Conservation (phyloP, 2,329 filamentous ascomycete species). For the Phaeosphaeria sp. region DNA sequence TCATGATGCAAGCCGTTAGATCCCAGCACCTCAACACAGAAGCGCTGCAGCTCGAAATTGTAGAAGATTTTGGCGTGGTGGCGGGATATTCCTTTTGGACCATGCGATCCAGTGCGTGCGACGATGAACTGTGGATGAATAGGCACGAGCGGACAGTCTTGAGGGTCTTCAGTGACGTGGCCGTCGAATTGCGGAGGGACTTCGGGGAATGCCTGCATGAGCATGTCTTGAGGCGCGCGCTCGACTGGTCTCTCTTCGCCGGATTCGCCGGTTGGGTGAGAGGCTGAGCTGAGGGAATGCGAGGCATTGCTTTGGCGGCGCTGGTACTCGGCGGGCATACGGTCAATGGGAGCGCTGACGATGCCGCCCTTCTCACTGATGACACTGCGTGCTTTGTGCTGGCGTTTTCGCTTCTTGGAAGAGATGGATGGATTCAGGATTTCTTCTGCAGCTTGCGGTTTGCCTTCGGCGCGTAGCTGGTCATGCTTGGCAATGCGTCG, state of each 20-base stretch:
- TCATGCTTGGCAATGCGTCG: conserved; percentile 52
- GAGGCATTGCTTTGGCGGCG: conserved; percentile 47
- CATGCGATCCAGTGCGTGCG: conserved; percentile 57
- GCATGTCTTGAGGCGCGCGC: conserved; percentile 41
- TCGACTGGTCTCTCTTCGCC: conserved; percentile 35
- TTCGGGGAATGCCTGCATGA: conserved; percentile 45
- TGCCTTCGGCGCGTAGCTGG: conserved; percentile 31
- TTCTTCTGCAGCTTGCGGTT: conserved; percentile 31
- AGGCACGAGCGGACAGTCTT: conserved; percentile 69
- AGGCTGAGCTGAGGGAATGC: conserved; percentile 60
- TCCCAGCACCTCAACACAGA: conserved; percentile 69
- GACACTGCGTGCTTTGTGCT: conserved; percentile 60
- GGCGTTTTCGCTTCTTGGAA: conserved; percentile 55
- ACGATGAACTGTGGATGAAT: conserved; percentile 68
- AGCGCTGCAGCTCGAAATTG: conserved; percentile 67
- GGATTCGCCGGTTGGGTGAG: conserved; percentile 46
- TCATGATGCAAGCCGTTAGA: conserved; percentile 68
- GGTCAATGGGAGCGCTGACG: conserved; percentile 50
- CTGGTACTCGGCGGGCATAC: conserved; percentile 44
- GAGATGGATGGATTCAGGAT: conserved; percentile 24
- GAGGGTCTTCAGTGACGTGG: conserved; percentile 64
- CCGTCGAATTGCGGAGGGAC: conserved; percentile 60
- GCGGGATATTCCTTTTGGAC: conserved; percentile 76
- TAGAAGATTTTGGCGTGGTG: conserved; percentile 76
- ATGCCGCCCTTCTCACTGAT: conserved; percentile 75